phyloP scores from a whole-genome alignment of 179 eudicot genomes.

The Beta macrorhiza region DNA sequence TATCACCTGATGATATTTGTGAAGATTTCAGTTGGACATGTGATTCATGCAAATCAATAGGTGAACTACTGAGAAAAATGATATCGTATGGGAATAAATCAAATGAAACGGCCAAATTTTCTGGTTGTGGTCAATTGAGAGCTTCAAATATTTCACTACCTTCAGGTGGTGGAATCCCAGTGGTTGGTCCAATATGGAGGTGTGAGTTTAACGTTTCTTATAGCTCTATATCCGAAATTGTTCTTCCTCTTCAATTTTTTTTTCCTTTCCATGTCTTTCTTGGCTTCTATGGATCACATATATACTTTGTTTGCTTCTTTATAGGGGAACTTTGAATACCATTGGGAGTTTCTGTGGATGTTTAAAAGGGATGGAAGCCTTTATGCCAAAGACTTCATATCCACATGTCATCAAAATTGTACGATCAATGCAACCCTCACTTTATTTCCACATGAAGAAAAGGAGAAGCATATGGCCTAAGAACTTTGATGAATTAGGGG shows the following conservation, averaged over 20 bases:
- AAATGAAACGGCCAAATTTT: background rate
- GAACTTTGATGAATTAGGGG: constrained; percentile 23
- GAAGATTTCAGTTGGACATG: constrained; percentile 23
- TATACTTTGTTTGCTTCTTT: constrained; percentile 2
- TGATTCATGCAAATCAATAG: constrained; percentile 7
- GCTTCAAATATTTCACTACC: background rate
- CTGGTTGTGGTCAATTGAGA: background rate
- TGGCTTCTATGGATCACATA: background rate
- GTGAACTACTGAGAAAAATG: background rate
- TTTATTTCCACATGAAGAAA: constrained; percentile 14
- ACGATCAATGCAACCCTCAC: constrained; percentile 7
- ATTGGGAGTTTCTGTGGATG: constrained; percentile 3
- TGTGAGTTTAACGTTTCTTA: constrained; percentile 2
- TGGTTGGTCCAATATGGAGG: constrained; percentile 31
- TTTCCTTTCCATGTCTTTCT: background rate
- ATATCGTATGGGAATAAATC: constrained; percentile 9
- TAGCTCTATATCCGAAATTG: background rate
- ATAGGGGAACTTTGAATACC: constrained; percentile 19
- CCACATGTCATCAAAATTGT: constrained; percentile 7
- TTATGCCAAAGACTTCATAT: constrained; percentile 18
- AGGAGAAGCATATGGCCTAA: constrained; percentile 20
- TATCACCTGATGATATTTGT: constrained; percentile 8
- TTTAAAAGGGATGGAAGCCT: constrained; percentile 16
- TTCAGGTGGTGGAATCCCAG: constrained; percentile 5
- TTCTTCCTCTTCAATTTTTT: background rate